Evolutionary conservation across 2,329 filamentous ascomycete genomes (phyloP), one percentile per base, ranked within the genome.

Genomic region (Fusarium heterosporum): DNA sequence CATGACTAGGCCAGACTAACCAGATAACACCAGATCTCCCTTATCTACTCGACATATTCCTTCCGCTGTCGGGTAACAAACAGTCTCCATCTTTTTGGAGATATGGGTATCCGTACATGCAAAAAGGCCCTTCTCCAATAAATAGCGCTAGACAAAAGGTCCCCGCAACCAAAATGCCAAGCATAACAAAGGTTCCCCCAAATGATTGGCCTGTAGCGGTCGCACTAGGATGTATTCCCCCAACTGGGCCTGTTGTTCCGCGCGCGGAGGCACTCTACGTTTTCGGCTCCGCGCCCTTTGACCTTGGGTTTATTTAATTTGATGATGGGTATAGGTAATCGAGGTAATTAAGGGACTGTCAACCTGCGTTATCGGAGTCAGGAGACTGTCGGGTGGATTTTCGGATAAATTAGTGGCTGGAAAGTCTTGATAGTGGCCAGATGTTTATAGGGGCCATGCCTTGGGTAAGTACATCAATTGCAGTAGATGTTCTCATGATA

Each of bases 181-280:
- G 64, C 61, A 6, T 26, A 51, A 64, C 64, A 68, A 68, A 68
- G 64, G 64, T 68, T 61, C 64, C 64, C 50, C 54, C 54, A 52
- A n/a, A n/a, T n/a, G 39, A 53, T 17, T 48, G 62, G 34, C 39
- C 40, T 32, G 16, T 41, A 32, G 42, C 55, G 22, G 22, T 28
- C 17, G 22, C 14, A n/a, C 16, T 8, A n/a, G 32, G 32, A 16
- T 8, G 32, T 8, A n/a, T n/a, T 34, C 14, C 32, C 32, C 32
- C 32, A 34, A 34, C 32, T n/a, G 32, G 32, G 32, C 32, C 32
- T 34, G 32, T 34, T 16, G 28, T 29, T 8, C 28, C 28, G 43
- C 48, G 48, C 36, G 34, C 50, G 45, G 14, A 36, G 40, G 36
- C 50, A 36, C 50, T 53, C 29, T 9, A 36, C 34, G 34, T 1